Evolutionary conservation across 202 grass and related monocot genomes (phyloP).

Genomic region (Hordeum pubiflorum): DNA sequence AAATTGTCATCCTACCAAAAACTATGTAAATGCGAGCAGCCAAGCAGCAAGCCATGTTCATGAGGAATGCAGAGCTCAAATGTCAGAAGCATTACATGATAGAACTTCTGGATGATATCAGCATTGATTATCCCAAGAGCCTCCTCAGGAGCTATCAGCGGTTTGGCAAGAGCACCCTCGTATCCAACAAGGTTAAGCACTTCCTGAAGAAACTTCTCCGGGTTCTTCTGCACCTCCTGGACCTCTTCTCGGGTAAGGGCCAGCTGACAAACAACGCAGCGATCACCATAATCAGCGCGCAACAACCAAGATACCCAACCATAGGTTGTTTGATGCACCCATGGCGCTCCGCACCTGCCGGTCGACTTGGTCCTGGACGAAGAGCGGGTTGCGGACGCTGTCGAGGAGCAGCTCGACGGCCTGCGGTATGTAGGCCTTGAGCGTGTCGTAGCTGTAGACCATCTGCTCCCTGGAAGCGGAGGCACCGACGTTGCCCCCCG

Average conservation of each 20-base stretch:
- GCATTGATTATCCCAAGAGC: slow-evolving; percentile 38
- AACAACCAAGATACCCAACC: neutral
- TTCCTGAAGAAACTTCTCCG: slow-evolving; percentile 63
- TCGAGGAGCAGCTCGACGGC: slow-evolving; percentile 71
- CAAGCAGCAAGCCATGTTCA: neutral
- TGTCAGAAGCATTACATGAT: slow-evolving; percentile 31
- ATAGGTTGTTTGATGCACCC: neutral
- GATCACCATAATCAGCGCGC: neutral
- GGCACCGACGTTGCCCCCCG: slow-evolving; percentile 47
- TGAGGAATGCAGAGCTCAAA: slow-evolving; percentile 13
- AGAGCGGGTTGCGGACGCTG: slow-evolving; percentile 60
- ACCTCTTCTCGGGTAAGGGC: slow-evolving; percentile 45
- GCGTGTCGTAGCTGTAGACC: slow-evolving; percentile 72
- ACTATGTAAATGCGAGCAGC: neutral
- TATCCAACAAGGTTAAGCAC: slow-evolving; percentile 62
- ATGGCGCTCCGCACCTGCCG: slow-evolving; percentile 38
- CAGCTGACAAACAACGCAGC: slow-evolving; percentile 39
- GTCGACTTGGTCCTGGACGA: slow-evolving; percentile 56
- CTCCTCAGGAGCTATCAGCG: slow-evolving; percentile 43
- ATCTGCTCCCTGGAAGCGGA: slow-evolving; percentile 65
- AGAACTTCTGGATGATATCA: slow-evolving; percentile 55
- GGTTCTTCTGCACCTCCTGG: slow-evolving; percentile 37
- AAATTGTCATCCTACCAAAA: neutral
- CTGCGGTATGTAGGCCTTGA: slow-evolving; percentile 63
- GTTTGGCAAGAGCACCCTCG: slow-evolving; percentile 61